These are phyloP conservation scores for Geosmithia morbida DNA, from an alignment of 2,329 filamentous ascomycete genomes.

Conservation along the genomic window DNA sequence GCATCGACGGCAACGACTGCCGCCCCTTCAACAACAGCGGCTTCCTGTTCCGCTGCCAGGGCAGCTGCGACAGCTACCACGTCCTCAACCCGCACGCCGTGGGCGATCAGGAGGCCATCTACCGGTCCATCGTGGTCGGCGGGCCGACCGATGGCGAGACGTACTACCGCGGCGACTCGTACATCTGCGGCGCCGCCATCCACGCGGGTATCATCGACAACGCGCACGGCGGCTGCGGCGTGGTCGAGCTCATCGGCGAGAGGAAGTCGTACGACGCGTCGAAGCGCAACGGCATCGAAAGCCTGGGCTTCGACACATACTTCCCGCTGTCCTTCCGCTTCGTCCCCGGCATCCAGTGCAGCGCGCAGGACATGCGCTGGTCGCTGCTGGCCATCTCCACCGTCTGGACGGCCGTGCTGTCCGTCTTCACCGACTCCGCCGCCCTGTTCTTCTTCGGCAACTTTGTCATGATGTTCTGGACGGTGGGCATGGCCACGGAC, in stretches of 20 bases:
- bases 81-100: constrained; percentile 63
- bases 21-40: constrained; percentile 58
- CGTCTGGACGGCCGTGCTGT: constrained; percentile 62
- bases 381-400: constrained; percentile 67
- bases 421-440: constrained; percentile 68
- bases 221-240: constrained; percentile 64
- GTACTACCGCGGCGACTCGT: constrained; percentile 78
- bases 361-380: constrained; percentile 71
- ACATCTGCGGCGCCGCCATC: constrained; percentile 72
- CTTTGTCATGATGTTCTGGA: constrained; percentile 75
- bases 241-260: constrained; percentile 59
- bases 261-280: constrained; percentile 48
- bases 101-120: constrained; percentile 52
- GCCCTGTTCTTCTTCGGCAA: constrained; percentile 71
- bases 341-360: constrained; percentile 46
- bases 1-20: constrained; percentile 59
- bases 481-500: constrained; percentile 81
- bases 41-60: constrained; percentile 63
- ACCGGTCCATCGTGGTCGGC: constrained; percentile 53
- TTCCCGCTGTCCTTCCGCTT: constrained; percentile 86
- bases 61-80: constrained; percentile 50
- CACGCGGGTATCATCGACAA: constrained; percentile 69
- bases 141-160: constrained; percentile 38
- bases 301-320: constrained; percentile 68
- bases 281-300: constrained; percentile 59